Conservation (phyloP, 495 filamentous ascomycete species). For the Parathielavia appendiculata region DNA sequence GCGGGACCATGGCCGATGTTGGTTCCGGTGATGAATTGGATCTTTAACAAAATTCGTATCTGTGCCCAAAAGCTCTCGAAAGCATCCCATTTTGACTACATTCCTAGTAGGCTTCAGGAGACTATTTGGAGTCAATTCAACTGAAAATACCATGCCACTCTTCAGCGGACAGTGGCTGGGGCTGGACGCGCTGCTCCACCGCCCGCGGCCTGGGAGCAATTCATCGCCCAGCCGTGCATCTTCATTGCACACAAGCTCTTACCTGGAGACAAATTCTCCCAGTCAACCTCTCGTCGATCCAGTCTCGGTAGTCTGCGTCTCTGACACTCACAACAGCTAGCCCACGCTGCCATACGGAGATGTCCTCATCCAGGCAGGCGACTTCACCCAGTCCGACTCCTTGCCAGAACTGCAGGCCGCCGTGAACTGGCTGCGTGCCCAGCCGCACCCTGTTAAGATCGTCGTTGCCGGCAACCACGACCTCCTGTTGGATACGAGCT, state of each 20-base stretch:
- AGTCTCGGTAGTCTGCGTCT: conserved; percentile 64
- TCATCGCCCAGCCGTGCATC: conserved; percentile 15
- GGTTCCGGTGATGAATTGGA: too few relatives aligned
- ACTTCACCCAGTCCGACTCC: conserved; percentile 74
- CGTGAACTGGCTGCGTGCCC: conserved; percentile 61
- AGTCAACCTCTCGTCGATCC: neutral
- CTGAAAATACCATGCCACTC: conserved; percentile 1
- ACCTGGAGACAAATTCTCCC: conserved; percentile 3
- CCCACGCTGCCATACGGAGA: conserved; percentile 66
- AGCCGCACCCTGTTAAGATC: conserved; percentile 65
- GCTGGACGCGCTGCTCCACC: conserved; percentile 14
- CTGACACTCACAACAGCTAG: conserved; percentile 75
- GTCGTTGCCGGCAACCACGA: conserved; percentile 64
- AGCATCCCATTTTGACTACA: too few relatives aligned
- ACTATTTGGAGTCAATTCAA: too few relatives aligned
- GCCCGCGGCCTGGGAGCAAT: conserved; percentile 18
- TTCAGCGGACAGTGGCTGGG: neutral
- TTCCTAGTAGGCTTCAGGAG: too few relatives aligned
- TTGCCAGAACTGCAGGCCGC: conserved; percentile 61
- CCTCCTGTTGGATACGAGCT: conserved; percentile 20
- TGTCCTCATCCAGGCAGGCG: conserved; percentile 84
- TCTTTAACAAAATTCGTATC: too few relatives aligned
- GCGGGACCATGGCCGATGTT: too few relatives aligned
- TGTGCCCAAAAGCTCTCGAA: too few relatives aligned
- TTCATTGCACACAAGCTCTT: conserved; percentile 18